phyloP scores from a whole-genome alignment of 495 filamentous ascomycete genomes.

The Penicillium ucsense region DNA sequence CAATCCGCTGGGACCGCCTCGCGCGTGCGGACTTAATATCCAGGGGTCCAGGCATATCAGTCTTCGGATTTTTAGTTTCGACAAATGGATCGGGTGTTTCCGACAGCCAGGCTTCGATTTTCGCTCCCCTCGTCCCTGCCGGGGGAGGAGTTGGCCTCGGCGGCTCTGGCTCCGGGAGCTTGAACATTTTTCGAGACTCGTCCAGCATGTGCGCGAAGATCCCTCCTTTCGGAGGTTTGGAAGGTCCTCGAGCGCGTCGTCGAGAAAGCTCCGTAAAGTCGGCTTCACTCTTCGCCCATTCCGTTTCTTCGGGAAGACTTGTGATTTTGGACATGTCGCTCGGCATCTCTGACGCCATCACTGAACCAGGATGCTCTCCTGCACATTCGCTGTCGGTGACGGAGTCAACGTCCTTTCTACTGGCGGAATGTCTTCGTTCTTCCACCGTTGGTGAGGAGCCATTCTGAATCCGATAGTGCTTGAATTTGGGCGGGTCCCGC shows the following conservation, averaged over 20 bases:
- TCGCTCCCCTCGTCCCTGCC: constrained; percentile 25
- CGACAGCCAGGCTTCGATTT: constrained; percentile 73
- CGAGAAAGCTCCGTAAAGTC: constrained; percentile 38
- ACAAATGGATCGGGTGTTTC: constrained; percentile 65
- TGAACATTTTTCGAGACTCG: constrained; percentile 46
- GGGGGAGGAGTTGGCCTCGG: constrained; percentile 33
- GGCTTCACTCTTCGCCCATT: constrained; percentile 35
- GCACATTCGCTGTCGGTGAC: constrained; percentile 17
- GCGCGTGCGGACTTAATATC: constrained; percentile 28
- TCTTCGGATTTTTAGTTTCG: constrained; percentile 33
- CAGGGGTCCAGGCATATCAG: constrained; percentile 36
- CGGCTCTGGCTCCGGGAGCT: constrained; percentile 41
- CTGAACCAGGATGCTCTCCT: constrained; percentile 7
- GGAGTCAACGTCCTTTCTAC: constrained; percentile 10
- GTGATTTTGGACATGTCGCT: constrained; percentile 18
- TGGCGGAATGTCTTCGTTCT: constrained; percentile 7
- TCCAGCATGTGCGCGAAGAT: constrained; percentile 41
- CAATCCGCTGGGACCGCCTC: constrained; percentile 18
- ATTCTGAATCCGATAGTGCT: constrained; percentile 1
- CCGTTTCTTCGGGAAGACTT: constrained; percentile 23
- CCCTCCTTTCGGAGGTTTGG: constrained; percentile 36
- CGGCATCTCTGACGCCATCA: constrained; percentile 16
- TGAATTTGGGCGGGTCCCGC: constrained; percentile 5
- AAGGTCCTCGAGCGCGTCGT: constrained; percentile 25
- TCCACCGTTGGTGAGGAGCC: constrained; percentile 3